phyloP scores from a whole-genome alignment of 2,329 filamentous ascomycete genomes.

The Byssochlamys sp. region DNA sequence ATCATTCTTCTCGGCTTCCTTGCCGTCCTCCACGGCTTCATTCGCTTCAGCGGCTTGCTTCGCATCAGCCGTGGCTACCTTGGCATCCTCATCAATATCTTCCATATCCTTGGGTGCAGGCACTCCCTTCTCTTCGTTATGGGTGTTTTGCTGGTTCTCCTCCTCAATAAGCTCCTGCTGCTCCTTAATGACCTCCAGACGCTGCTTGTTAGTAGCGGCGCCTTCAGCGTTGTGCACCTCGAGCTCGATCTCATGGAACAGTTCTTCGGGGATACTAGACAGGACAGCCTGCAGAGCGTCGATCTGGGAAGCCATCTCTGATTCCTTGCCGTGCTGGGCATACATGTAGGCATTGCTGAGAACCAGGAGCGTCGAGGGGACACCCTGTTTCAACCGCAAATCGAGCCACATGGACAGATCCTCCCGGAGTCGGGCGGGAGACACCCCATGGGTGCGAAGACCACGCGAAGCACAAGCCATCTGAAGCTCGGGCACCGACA shows the following conservation, averaged over 20 bases:
- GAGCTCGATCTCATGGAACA: slow-evolving; percentile 98
- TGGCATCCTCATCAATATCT: slow-evolving; percentile 77
- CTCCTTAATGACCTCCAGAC: slow-evolving; percentile 94
- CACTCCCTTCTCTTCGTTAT: slow-evolving; percentile 64
- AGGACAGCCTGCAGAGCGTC: slow-evolving; percentile 86
- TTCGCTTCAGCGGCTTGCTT: slow-evolving; percentile 39
- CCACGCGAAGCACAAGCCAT: slow-evolving; percentile 84
- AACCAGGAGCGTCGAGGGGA: slow-evolving; percentile 91
- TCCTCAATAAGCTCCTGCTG: slow-evolving; percentile 97
- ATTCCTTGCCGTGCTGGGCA: slow-evolving; percentile 62
- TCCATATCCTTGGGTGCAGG: slow-evolving; percentile 74
- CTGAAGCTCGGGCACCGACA: slow-evolving; percentile 89
- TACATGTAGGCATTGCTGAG: slow-evolving; percentile 98
- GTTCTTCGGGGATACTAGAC: slow-evolving; percentile 88
- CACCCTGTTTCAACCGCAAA: slow-evolving; percentile 79
- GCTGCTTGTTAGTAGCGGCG: slow-evolving; percentile 95
- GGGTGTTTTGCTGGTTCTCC: slow-evolving; percentile 83
- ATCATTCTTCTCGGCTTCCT: slow-evolving; percentile 22
- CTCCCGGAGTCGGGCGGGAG: slow-evolving; percentile 74
- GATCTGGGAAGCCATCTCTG: slow-evolving; percentile 77
- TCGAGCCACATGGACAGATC: slow-evolving; percentile 92
- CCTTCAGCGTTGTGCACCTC: slow-evolving; percentile 96
- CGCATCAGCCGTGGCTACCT: slow-evolving; percentile 42
- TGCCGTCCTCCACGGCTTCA: slow-evolving; percentile 32
- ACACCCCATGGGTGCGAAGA: slow-evolving; percentile 84